Percentiles rank a stretch among this genome's conserved stretches.
phyloP scores from a whole-genome alignment of 1,139 yeast species.

The Debaryomyces nepalensis region DNA sequence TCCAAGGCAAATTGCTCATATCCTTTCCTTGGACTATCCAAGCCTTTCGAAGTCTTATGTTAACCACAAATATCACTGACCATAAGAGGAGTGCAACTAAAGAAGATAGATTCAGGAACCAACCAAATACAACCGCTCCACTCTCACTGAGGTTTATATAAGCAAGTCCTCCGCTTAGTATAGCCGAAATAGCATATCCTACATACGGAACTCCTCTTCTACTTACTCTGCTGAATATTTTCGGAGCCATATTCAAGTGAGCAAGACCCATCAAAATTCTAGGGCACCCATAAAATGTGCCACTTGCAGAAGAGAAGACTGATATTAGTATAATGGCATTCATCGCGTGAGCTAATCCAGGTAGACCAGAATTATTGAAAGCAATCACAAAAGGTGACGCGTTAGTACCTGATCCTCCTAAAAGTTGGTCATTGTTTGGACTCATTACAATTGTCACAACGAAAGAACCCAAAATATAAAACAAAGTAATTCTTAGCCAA shows the following conservation, averaged over 20 bases:
- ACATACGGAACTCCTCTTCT: constrained; percentile 60
- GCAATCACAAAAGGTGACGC: constrained; percentile 62
- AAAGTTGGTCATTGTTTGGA: constrained; percentile 29
- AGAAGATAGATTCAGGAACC: not conserved
- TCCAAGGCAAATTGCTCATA: too few relatives aligned
- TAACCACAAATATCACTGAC: not conserved
- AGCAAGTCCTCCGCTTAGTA: not conserved
- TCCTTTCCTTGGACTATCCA: not conserved
- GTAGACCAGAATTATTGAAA: constrained; percentile 70
- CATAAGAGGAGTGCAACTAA: not conserved
- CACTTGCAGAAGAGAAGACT: constrained; percentile 78
- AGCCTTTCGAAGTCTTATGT: not conserved
- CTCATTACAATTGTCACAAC: constrained; percentile 39
- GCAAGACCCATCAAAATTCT: constrained; percentile 72
- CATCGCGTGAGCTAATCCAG: constrained; percentile 68
- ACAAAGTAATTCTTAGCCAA: constrained; percentile 40
- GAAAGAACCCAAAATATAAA: constrained; percentile 34
- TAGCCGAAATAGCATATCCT: not conserved
- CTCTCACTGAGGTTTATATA: not conserved
- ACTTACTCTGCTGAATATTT: constrained; percentile 55
- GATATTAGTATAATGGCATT: constrained; percentile 74
- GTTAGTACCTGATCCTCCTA: constrained; percentile 41
- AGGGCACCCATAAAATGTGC: constrained; percentile 80
- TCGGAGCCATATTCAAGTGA: constrained; percentile 64
- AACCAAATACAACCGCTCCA: not conserved